A percentile compares a stretch with the other conserved stretches of the same genome.
These are phyloP conservation scores for Pterocarpus santalinus DNA, from an alignment of 306 rosid genomes.

Conservation along the genomic window DNA sequence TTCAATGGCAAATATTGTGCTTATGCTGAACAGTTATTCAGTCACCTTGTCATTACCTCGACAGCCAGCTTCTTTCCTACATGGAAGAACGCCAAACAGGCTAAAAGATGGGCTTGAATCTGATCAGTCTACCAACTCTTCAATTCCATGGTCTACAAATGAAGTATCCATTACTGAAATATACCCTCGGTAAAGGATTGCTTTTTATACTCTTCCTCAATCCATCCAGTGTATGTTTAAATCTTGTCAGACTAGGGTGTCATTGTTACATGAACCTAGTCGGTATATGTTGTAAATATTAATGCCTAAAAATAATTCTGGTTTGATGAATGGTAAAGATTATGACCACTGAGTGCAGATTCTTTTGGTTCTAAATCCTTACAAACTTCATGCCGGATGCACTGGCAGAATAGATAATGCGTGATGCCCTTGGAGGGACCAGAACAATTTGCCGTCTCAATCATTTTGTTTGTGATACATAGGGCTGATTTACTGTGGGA, in stretches of 20 bases:
- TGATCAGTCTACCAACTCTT: constrained; percentile 39
- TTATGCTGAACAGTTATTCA: constrained; percentile 59
- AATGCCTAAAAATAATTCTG: not conserved
- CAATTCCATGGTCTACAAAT: constrained; percentile 46
- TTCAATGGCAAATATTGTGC: constrained; percentile 56
- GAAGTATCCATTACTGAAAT: constrained; percentile 49
- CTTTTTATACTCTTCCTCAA: not conserved
- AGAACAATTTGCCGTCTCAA: not conserved
- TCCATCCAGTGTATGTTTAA: constrained; percentile 1
- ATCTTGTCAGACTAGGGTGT: constrained; percentile 12
- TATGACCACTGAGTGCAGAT: not conserved
- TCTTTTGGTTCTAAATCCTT: constrained; percentile 1
- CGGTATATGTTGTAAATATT: constrained; percentile 16
- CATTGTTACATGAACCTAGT: not conserved
- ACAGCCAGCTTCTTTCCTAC: constrained; percentile 50
- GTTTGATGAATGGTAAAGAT: not conserved
- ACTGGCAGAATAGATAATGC: not conserved
- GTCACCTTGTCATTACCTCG: constrained; percentile 50
- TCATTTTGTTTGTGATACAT: not conserved
- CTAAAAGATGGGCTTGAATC: constrained; percentile 21
- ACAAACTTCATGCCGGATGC: not conserved
- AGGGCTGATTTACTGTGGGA: not conserved
- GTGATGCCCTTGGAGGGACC: not conserved
- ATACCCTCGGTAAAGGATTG: constrained; percentile 40
- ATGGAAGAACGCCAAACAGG: constrained; percentile 46